Evolutionary conservation across 208 protist species (phyloP).

Genomic region (Porcisia hertigi): DNA sequence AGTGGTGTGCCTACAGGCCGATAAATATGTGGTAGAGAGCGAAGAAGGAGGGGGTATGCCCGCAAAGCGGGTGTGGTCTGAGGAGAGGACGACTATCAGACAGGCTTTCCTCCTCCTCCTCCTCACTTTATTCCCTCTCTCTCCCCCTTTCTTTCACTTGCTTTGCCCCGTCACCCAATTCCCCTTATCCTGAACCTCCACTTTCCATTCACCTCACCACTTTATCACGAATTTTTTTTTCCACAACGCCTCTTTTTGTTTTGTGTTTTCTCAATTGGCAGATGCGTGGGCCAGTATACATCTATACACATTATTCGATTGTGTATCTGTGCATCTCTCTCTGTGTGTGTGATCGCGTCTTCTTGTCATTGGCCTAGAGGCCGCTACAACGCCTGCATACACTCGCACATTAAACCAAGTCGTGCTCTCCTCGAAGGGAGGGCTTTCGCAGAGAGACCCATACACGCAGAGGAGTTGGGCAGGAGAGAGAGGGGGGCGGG

Average conservation of each 20-base stretch:
- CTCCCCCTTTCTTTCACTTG: not conserved
- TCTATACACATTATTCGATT: not conserved
- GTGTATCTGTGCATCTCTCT: no score
- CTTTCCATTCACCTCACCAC: not conserved
- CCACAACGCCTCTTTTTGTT: not conserved
- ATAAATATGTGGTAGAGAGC: not conserved
- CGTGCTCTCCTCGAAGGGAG: no score
- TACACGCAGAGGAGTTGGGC: not conserved
- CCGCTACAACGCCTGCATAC: not conserved
- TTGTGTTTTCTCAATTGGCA: not conserved
- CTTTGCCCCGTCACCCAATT: not conserved
- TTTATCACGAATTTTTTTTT: not conserved
- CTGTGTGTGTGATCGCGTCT: not conserved
- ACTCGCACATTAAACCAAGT: not conserved
- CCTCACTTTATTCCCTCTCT: not conserved
- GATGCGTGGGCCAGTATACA: not conserved
- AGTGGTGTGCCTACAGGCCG: not conserved
- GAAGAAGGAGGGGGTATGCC: not conserved
- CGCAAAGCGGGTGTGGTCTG: not conserved
- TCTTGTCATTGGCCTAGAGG: not conserved
- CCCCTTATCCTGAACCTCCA: not conserved
- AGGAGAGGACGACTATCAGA: no score
- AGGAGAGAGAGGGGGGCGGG: not conserved
- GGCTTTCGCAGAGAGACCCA: not conserved
- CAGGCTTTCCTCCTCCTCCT: no score